Percentiles rank a stretch among this genome's conserved stretches.
Evolutionary conservation across 192 early-diverging fungal species (phyloP).

Genomic region (Entophlyctis luteolus): DNA sequence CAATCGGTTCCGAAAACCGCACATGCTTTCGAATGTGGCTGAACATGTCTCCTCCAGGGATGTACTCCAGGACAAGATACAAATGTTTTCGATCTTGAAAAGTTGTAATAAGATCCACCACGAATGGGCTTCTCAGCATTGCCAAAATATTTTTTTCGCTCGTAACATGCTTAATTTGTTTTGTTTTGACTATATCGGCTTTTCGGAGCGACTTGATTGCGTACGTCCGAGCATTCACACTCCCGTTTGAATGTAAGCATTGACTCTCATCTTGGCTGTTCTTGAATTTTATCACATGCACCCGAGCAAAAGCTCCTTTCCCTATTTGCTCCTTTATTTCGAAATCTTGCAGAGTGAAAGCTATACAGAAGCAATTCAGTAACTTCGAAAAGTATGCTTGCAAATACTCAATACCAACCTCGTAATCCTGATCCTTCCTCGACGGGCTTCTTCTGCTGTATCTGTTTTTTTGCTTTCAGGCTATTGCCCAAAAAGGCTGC

Average conservation of each 20-base stretch:
- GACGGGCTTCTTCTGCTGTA: not conserved
- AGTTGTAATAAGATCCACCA: constrained; percentile 35
- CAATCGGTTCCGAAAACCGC: constrained; percentile 61
- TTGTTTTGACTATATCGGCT: constrained; percentile 35
- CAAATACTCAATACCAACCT: too few relatives aligned
- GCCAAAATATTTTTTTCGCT: constrained; percentile 41
- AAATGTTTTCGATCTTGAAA: constrained; percentile 40
- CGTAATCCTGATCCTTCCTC: too few relatives aligned
- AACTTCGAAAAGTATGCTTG: not conserved
- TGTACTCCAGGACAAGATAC: constrained; percentile 41
- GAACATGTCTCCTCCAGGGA: constrained; percentile 71
- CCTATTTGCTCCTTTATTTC: constrained; percentile 38
- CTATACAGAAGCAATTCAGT: too few relatives aligned
- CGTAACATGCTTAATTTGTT: constrained; percentile 41
- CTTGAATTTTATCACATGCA: constrained; percentile 32
- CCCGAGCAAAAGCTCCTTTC: constrained; percentile 40
- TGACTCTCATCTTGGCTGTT: not conserved
- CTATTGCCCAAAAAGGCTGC: constrained; percentile 18
- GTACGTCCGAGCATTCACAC: constrained; percentile 7
- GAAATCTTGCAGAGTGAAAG: constrained; percentile 34
- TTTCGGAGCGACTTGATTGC: constrained; percentile 44
- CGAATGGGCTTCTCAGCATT: constrained; percentile 31
- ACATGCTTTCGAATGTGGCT: constrained; percentile 59
- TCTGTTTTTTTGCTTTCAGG: not conserved
- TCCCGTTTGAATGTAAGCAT: not conserved